phyloP scores from a whole-genome alignment of 2,329 filamentous ascomycete genomes.

The Didymella glomerata region DNA sequence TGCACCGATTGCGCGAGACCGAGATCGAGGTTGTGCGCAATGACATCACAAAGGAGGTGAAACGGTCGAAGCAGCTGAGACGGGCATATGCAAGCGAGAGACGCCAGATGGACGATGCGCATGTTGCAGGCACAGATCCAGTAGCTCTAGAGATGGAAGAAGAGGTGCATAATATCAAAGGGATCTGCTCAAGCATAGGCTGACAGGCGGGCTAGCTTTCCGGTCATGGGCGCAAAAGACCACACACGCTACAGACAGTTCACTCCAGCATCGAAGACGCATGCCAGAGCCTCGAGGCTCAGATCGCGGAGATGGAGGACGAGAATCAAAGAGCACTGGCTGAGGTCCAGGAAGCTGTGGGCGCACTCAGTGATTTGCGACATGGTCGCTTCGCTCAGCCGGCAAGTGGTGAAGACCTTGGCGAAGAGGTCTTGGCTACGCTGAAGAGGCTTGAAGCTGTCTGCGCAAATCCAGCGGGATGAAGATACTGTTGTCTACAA shows the following conservation, averaged over 20 bases:
- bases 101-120: conserved; percentile 64
- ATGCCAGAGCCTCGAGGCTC: conserved; percentile 69
- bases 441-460: conserved; percentile 70
- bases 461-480: conserved; percentile 55
- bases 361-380: conserved; percentile 80
- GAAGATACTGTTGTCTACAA: conserved; percentile 15
- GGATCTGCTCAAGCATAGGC: conserved; percentile 5
- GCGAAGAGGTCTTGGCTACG: conserved; percentile 72
- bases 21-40: conserved; percentile 72
- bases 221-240: conserved; percentile 55
- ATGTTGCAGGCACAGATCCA: conserved; percentile 61
- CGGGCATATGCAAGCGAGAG: conserved; percentile 65
- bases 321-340: conserved; percentile 69
- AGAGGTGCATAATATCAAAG: conserved; percentile 38
- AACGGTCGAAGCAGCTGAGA: conserved; percentile 66
- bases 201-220: conserved; percentile 62
- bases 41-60: conserved; percentile 72
- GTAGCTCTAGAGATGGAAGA: conserved; percentile 68
- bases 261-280: conserved; percentile 75
- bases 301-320: conserved; percentile 71
- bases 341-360: conserved; percentile 71
- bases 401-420: conserved; percentile 65
- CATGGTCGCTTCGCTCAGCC: conserved; percentile 73
- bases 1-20: conserved; percentile 76
- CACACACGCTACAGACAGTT: conserved; percentile 70